Evolutionary conservation across 2,329 filamentous ascomycete genomes (phyloP), one percentile per base, ranked within the genome.

Genomic region (Cladophialophora exuberans): DNA sequence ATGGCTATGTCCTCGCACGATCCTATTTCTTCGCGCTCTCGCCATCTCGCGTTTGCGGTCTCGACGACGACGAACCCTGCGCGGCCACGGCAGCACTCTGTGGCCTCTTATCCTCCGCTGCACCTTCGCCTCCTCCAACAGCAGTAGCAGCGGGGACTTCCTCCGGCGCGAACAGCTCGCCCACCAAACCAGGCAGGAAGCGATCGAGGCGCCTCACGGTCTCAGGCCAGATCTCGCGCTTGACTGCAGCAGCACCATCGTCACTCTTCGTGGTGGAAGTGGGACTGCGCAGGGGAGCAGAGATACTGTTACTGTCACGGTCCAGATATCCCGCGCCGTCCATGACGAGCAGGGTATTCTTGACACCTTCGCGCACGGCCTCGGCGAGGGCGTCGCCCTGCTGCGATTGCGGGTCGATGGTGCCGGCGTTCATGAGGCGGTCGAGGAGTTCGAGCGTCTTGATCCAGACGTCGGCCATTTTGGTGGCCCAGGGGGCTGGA

Each of bases 261-360:
- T 23, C 23, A 11, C 17, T 20, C 15, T 20, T 26, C 7, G 11
- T 35, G 28, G 35, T 6, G 33, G 22, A 13, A 17, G 33, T 20
- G n/a, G 46, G 46, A 41, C 33, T 39, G 17, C 41, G 49, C 31
- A 6, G 43, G 30, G 28, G 43, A 6, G n/a, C 35, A 7, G 41
- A 13, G 18, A 22, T 38, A 25, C 44, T 44, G n/a, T 36, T 30
- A 6, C 30, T 25, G 2, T 31, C 35, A 10, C 52, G 53, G 13
- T 41, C 85, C 4, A 99, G 82, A 65, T 89, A 92, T 30, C 89
- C 92, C 46, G 88, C 92, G 69, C 87, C 94, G 4, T 89, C 86
- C 91, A 99, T 96, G 66, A 99, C 94, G 7, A 99, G 80, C 20
- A 97, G 78, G 48, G 97, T 91, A 63, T 99, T 99, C 75, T 99